Base-by-base conservation (phyloP, 352 stramenopile genomes). In the Halophytophthora batemanensis region DNA sequence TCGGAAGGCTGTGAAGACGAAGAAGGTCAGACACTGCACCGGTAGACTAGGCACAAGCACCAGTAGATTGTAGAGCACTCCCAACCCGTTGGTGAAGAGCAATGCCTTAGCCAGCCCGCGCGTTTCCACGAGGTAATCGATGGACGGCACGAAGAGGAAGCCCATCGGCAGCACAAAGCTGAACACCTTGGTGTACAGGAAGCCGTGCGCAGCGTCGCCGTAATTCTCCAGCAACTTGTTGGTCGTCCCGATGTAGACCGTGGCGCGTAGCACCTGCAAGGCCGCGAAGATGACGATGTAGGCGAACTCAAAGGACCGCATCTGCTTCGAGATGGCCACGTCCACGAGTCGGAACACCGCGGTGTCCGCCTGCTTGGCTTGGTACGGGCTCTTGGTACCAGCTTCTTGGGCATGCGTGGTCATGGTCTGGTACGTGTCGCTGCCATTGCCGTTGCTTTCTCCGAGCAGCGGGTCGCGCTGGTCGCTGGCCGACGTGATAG, bases 151-250 rank as follows among this genome's bases (percentile, higher is more conserved):
- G 45, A 93, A 93, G 2, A 95, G 33, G 39, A 95, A 93, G 0
- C 85, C 83, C 37, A 94, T 61, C 6, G 85, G 85, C 19, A 95
- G 62, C 34, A 93, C 67, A 31, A 95, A 80, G 59, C 81, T 89
- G 52, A 95, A 95, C 37, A 90, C 66, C 53, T 95, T 90, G 23
- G 85, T 94, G 66, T 87, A 95, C 1, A 93, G 22, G 51, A 77
- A 88, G 28, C 61, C 69, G 28, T 74, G 43, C 12, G 71, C 61
- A n/a, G 50, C 62, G 48, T 95, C 82, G 18, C 85, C 85, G 28
- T 92, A 93, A 58, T 93, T 91, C 1, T 86, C 72, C 11, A 95
- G 65, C 40, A 89, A 52, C 42, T 95, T 90, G 66, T 93, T 95
- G 25, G 78, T 76, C 45, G 85, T 91, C 50, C 85, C 85, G 50